Conservation (phyloP, 2,329 filamentous ascomycete genomes). For the Exophiala calicioides region DNA sequence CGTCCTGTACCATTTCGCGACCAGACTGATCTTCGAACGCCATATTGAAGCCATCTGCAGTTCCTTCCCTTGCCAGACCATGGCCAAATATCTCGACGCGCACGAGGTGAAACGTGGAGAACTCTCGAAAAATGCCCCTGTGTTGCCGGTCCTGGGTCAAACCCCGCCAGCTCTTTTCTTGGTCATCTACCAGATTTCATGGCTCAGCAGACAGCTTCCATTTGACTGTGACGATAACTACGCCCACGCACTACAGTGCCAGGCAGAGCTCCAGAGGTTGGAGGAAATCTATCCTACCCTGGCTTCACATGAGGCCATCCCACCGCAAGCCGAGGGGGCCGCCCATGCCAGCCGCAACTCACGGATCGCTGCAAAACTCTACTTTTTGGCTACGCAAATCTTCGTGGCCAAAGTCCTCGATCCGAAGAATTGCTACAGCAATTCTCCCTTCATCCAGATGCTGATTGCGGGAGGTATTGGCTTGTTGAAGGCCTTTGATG, state of each 20-base stretch:
- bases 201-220: constrained; percentile 24
- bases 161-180: constrained; percentile 20
- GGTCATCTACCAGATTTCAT: constrained; percentile 23
- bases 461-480: constrained; percentile 6
- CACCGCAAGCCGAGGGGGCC: background rate
- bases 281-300: constrained; percentile 8
- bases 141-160: constrained; percentile 22
- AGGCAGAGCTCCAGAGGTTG: constrained; percentile 15
- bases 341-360: constrained; percentile 9
- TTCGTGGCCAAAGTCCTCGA: constrained; percentile 21
- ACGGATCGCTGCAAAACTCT: constrained; percentile 21
- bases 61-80: constrained; percentile 17
- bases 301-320: background rate
- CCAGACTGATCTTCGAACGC: constrained; percentile 21
- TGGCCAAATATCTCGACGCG: constrained; percentile 25
- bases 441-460: constrained; percentile 9
- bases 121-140: background rate
- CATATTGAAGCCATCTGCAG: constrained; percentile 20
- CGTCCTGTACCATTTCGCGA: constrained; percentile 24
- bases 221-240: constrained; percentile 6
- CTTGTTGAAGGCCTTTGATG: constrained; percentile 17
- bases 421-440: constrained; percentile 10
- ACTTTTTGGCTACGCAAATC: constrained; percentile 18
- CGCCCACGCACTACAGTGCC: constrained; percentile 18
- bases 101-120: constrained; percentile 9